Evolutionary conservation across 345 rosid genomes (phyloP).

Genomic region (Eutrema japonicum): DNA sequence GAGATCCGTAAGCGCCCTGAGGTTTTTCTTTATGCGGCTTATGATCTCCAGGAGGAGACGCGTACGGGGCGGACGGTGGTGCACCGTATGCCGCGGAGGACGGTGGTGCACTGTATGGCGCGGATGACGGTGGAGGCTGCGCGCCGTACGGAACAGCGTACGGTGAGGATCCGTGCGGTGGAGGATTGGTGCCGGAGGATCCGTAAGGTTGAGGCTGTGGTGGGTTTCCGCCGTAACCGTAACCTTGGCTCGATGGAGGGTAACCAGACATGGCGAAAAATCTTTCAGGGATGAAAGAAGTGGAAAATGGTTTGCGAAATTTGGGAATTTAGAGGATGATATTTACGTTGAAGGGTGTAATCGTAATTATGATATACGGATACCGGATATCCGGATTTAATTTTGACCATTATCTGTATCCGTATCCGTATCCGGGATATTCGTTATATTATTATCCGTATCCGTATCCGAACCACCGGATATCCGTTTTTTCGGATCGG

Average conservation of each 20-base stretch:
- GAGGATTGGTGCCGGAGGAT: conserved; percentile 33
- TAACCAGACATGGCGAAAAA: conserved; percentile 42
- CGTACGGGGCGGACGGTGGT: conserved; percentile 39
- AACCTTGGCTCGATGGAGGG: conserved; percentile 44
- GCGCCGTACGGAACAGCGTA: conserved; percentile 54
- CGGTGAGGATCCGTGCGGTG: conserved; percentile 43
- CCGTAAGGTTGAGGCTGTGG: conserved; percentile 49
- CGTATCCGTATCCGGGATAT: no score
- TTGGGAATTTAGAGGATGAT: background rate
- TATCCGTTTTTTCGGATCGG: no score
- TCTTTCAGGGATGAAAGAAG: conserved; percentile 15
- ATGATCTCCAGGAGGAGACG: conserved; percentile 26
- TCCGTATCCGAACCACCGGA: no score
- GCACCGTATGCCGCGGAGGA: conserved; percentile 40
- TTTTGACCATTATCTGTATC: no score
- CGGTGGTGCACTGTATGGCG: conserved; percentile 43
- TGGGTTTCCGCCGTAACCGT: conserved; percentile 47
- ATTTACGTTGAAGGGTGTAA: background rate
- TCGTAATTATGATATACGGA: no score
- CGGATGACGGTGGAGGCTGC: conserved; percentile 40
- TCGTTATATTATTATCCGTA: no score
- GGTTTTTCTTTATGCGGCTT: conserved; percentile 44
- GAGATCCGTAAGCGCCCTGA: conserved; percentile 42
- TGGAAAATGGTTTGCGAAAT: background rate
- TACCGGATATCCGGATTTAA: no score